Percentiles rank a stretch among this genome's conserved stretches.
These are phyloP conservation scores for Hibiscus trionum DNA, from an alignment of 345 rosid genomes.

Conservation along the genomic window DNA sequence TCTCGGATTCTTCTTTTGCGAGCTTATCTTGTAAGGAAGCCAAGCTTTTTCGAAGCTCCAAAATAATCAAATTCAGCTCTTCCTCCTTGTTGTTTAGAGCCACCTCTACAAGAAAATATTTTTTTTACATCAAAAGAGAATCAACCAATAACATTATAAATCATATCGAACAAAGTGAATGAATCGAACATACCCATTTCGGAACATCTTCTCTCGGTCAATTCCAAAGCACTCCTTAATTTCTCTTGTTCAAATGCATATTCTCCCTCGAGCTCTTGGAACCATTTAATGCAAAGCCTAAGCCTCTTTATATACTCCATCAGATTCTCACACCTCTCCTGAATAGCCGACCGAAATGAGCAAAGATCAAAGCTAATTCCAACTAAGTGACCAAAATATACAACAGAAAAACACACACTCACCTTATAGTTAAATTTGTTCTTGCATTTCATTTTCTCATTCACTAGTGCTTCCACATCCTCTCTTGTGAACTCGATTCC, in stretches of 20 bases:
- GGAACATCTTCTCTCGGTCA: constrained; percentile 58
- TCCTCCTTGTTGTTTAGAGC: constrained; percentile 71
- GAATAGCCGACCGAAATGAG: constrained; percentile 18
- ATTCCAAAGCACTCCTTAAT: constrained; percentile 56
- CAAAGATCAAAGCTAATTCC: background rate
- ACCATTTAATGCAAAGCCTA: constrained; percentile 92
- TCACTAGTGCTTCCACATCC: constrained; percentile 55
- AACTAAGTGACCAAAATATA: constrained; percentile 4
- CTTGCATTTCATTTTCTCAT: constrained; percentile 48
- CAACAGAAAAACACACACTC: background rate
- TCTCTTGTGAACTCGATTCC: constrained; percentile 56
- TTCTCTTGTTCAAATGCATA: constrained; percentile 80
- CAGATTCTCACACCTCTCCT: constrained; percentile 98
- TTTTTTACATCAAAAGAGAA: constrained; percentile 2
- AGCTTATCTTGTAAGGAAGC: constrained; percentile 68
- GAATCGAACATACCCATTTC: constrained; percentile 59
- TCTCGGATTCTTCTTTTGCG: constrained; percentile 78
- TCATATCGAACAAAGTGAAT: background rate
- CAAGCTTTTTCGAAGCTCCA: constrained; percentile 74
- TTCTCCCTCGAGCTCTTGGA: constrained; percentile 84
- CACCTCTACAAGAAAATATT: constrained; percentile 49
- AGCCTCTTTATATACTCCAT: constrained; percentile 83
- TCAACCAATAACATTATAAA: background rate
- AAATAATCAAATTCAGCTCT: constrained; percentile 81
- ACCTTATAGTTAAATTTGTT: constrained; percentile 89